Evolutionary conservation across 176 grass and related monocot genomes (phyloP), one percentile per base, ranked within the genome.

Genomic region (Poa annua): DNA sequence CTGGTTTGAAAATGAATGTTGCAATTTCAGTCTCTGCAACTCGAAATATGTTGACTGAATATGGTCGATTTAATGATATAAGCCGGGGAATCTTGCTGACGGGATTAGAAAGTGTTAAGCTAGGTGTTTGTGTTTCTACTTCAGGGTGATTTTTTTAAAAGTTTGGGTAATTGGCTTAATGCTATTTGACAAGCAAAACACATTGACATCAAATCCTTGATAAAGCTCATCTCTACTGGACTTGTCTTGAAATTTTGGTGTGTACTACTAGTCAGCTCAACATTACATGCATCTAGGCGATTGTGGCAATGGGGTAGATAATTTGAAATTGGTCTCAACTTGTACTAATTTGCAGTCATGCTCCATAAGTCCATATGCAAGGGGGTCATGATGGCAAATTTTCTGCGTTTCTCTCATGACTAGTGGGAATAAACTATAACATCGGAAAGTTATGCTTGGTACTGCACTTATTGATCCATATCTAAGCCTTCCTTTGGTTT

Each of bases 401-500:
- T 10, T 74, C 2, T 53, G 32, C 33, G 26, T 69, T 88, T 50
- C 32, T 63, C 26, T 42, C 0, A 6, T 78, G 42, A 29, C 33
- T 45, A 65, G 45, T 35, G 12, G 36, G 35, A 36, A 39, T 89
- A 12, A 68, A 22, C 25, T 80, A 33, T 88, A 25, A 53, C 26
- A 48, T 29, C 63, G 72, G 22, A 71, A 76, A 8, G 20, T 63
- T 59, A 66, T 45, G 33, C 24, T 25, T 49, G 42, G 24, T 1
- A 72, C 26, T 72, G 42, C 21, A 72, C 69, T 29, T 48, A 26
- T 8, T 72, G 14, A 42, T 26, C 13, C 20, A 7, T 29, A 25
- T 63, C 71, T 76, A 14, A 90, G 16, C 38, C 70, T 82, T 78
- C 47, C 36, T 76, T 77, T 83, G 41, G 6, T 66, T 86, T 73